Percentiles rank a stretch among this genome's conserved stretches.
Evolutionary conservation across 176 grass and related monocot species (phyloP).

Genomic region (Echinochloa phyllopogon): DNA sequence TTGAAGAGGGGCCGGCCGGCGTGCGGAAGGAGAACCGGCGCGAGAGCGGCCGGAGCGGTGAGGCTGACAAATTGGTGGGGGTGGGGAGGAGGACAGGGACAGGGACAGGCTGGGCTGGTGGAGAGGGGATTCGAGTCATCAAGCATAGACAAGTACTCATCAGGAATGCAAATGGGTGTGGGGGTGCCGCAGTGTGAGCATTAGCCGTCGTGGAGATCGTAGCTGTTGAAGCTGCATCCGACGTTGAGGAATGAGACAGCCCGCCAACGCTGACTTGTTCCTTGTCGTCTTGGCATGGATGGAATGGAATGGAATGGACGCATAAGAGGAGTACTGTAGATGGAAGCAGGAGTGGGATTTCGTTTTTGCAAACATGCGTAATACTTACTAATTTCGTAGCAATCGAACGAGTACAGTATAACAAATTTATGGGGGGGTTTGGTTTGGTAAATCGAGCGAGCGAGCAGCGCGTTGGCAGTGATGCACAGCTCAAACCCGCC

Average conservation of each 20-base stretch:
- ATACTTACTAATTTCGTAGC: not conserved
- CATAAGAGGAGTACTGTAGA: no score
- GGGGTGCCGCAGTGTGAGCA: no score
- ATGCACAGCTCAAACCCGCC: no score
- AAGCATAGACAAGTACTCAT: no score
- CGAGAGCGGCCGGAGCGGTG: not conserved
- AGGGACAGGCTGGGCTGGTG: no score
- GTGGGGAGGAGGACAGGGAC: not conserved
- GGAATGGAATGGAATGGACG: no score
- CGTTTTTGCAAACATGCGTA: not conserved
- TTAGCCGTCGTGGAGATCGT: not conserved
- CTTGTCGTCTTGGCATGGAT: not conserved
- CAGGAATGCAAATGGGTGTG: no score
- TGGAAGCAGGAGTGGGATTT: no score
- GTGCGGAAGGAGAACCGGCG: no score
- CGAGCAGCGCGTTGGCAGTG: no score
- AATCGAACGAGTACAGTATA: not conserved
- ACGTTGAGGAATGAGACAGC: not conserved
- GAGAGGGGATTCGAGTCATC: not conserved
- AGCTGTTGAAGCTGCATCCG: not conserved
- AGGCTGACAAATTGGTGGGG: not conserved
- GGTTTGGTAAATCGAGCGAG: no score
- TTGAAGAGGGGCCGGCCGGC: not conserved
- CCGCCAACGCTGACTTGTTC: conserved; percentile 29
- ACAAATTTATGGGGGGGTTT: no score